Conservation (phyloP, 768 basidiomycete genomes). For the Hericium alpestre region DNA sequence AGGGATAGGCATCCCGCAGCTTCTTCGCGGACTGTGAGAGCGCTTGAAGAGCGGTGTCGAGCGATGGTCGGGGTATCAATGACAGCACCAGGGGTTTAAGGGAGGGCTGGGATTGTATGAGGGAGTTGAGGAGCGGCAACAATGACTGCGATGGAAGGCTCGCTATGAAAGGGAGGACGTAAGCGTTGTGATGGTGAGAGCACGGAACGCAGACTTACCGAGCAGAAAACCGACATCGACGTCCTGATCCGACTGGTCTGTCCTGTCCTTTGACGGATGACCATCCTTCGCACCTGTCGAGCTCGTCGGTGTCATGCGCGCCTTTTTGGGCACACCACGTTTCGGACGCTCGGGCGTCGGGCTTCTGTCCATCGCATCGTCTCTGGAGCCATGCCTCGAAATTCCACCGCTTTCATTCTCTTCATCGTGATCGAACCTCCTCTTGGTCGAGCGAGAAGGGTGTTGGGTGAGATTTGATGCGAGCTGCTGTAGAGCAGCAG, state of each 20-base stretch:
- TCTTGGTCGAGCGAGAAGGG: conserved; percentile 41
- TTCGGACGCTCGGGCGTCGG: conserved; percentile 75
- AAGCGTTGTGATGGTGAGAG: conserved; percentile 4
- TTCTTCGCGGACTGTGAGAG: conserved; percentile 59
- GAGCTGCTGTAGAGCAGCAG: conserved; percentile 44
- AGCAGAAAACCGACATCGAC: conserved; percentile 73
- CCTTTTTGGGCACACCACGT: conserved; percentile 59
- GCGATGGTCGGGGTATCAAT: conserved; percentile 75
- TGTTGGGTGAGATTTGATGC: conserved; percentile 37
- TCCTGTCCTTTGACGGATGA: conserved; percentile 38
- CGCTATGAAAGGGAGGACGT: conserved; percentile 33
- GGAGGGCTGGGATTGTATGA: conserved; percentile 57
- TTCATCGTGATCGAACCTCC: conserved; percentile 63
- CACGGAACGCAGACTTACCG: conserved; percentile 35
- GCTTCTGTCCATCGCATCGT: conserved; percentile 76
- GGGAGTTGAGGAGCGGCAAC: conserved; percentile 58
- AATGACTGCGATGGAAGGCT: conserved; percentile 70
- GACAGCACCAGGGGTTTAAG: conserved; percentile 64
- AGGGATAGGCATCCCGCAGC: conserved; percentile 75
- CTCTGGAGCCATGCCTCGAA: conserved; percentile 25
- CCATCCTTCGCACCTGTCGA: conserved; percentile 24
- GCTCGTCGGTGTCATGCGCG: conserved; percentile 31
- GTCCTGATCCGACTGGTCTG: conserved; percentile 40
- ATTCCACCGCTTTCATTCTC: conserved; percentile 32
- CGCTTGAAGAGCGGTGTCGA: conserved; percentile 63